phyloP scores from a whole-genome alignment of 2,329 filamentous ascomycete species.

The Fusarium sp. region DNA sequence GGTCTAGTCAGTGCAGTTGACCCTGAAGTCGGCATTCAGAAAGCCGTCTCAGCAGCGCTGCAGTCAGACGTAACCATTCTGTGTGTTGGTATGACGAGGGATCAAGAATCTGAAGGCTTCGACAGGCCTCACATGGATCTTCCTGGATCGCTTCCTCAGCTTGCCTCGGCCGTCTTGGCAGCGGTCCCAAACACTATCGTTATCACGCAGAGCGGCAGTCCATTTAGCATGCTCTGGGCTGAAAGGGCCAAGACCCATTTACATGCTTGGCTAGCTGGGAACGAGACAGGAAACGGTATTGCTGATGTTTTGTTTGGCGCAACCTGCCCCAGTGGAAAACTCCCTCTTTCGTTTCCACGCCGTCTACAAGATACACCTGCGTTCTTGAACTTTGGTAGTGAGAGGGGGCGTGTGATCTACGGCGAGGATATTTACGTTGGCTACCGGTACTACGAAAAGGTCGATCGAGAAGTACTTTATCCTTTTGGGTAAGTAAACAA shows the following conservation, averaged over 20 bases:
- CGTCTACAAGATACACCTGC: neutral
- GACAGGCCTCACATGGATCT: conserved; percentile 1
- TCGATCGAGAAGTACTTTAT: neutral
- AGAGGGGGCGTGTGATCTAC: neutral
- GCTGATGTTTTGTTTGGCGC: conserved; percentile 1
- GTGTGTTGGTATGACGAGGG: neutral
- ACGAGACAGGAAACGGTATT: neutral
- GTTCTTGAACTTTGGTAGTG: neutral
- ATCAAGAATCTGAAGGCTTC: neutral
- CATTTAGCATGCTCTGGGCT: neutral
- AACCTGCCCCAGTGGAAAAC: neutral
- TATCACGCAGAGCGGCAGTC: neutral
- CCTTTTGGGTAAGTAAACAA: neutral
- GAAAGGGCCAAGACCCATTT: neutral
- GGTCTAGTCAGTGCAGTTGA: neutral
- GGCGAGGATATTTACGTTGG: conserved; percentile 2
- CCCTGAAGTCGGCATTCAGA: neutral
- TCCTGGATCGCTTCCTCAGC: neutral
- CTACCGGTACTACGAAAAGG: neutral
- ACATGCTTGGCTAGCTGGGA: neutral
- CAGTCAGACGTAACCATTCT: neutral
- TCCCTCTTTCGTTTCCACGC: neutral
- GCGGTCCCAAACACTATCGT: neutral
- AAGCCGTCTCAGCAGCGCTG: neutral
- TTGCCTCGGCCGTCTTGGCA: neutral